Evolutionary conservation across 768 basidiomycete genomes (phyloP), one percentile per base, ranked within the genome.

Genomic region (Auricularia sp.): DNA sequence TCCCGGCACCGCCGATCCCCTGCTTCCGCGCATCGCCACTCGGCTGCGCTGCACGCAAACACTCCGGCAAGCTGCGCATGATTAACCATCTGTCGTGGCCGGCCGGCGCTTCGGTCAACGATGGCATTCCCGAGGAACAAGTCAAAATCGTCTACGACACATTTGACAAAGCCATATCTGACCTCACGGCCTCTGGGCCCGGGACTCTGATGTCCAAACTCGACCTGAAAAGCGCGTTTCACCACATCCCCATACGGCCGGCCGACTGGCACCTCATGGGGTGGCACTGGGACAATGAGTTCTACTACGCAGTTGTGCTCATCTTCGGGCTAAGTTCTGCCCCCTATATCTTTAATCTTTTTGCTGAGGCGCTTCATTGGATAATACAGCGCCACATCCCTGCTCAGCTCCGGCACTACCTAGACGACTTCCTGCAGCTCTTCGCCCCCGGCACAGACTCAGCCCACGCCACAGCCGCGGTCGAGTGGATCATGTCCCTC

Each of bases 331-430:
- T 73, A 1, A 65, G 70, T 3, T 71, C 73, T 0, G 74, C 75
- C 5, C 75, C 76, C 1, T 77, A 77, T 66, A 77, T 79, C 14
- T 78, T 77, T 68, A 76, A 78, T 64, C 70, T 78, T 0, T 77
- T 77, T 62, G 71, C 77, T 0, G 74, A 79, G 64, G 77, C 71
- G 6, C 69, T 78, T 5, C 77, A 78, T 64, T 79, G 76, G 77
- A 77, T 78, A 61, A 72, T 77, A n/a, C 65, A 70, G 21, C 69
- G 71, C 14, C 73, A 78, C 62, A 71, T 78, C 60, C 76, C 74
- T 0, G 70, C 72, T 0, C 8, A 3, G 7, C 63, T 77, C 1
- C 68, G 69, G 8, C 76, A 78, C 51, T 77, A 76, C 60, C 70
- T 78, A 1, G 73, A 79, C 53, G 73, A 78, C 53, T 78, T 77